phyloP scores from a whole-genome alignment of 371 early-diverging fungal genomes.

The Mucor piriformis region DNA sequence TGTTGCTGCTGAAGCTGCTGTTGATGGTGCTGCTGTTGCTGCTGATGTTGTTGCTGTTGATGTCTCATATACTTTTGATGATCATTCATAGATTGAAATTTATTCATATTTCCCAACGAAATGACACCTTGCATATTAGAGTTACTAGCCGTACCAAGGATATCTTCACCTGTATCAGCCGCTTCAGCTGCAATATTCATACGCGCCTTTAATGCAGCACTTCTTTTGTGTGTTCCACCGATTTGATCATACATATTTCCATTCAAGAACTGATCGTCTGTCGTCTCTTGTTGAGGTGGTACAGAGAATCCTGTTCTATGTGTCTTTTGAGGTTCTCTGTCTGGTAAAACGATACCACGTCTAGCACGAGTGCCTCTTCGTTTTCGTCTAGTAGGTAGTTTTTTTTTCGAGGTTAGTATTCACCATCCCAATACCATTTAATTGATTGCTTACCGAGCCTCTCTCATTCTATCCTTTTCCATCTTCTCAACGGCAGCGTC shows the following conservation, averaged over 20 bases:
- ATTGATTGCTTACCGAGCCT: slow-evolving; percentile 52
- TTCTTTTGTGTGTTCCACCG: slow-evolving; percentile 17
- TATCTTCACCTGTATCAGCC: slow-evolving; percentile 15
- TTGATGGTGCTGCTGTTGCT: neutral
- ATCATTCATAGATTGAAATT: neutral
- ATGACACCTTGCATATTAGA: slow-evolving; percentile 7
- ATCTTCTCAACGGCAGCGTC: slow-evolving; percentile 78
- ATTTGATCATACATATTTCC: slow-evolving; percentile 19
- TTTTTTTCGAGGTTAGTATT: too few relatives aligned
- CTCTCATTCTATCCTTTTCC: slow-evolving; percentile 81
- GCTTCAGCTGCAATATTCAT: slow-evolving; percentile 54
- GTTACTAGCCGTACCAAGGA: neutral
- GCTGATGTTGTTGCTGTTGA: neutral
- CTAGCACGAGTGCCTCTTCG: slow-evolving; percentile 76
- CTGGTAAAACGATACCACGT: slow-evolving; percentile 64
- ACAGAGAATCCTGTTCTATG: slow-evolving; percentile 42
- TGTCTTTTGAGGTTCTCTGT: slow-evolving; percentile 60
- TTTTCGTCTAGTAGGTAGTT: slow-evolving; percentile 82
- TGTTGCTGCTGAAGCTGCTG: neutral
- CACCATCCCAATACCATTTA: too few relatives aligned
- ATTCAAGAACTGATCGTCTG: slow-evolving; percentile 37
- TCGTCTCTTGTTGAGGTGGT: slow-evolving; percentile 39
- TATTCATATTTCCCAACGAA: neutral
- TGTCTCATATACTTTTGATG: slow-evolving; percentile 1
- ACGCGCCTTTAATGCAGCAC: slow-evolving; percentile 45